Conservation (phyloP, 140 eudicot species). For the Senecio squalidus region DNA sequence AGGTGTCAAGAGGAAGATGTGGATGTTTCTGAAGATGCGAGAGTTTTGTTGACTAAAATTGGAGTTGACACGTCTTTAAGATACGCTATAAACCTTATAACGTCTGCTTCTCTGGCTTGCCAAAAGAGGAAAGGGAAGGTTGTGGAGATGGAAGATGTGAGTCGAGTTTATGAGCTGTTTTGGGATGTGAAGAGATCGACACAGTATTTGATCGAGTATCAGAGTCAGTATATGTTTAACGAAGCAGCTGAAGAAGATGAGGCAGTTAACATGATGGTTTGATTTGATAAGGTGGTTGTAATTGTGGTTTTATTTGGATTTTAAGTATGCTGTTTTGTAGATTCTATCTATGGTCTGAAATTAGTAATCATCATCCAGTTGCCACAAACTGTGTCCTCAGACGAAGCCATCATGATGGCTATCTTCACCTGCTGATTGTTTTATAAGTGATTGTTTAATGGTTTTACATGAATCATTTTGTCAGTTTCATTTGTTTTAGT, state of each 20-base stretch:
- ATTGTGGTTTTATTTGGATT: not conserved
- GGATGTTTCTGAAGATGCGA: conserved; percentile 88
- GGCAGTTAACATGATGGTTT: conserved; percentile 42
- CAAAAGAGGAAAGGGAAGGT: conserved; percentile 76
- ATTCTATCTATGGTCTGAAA: conserved; percentile 4
- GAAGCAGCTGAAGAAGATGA: conserved; percentile 61
- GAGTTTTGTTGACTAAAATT: conserved; percentile 69
- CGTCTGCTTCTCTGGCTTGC: conserved; percentile 73
- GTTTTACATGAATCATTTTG: no score
- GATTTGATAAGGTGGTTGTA: conserved; percentile 34
- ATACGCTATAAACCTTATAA: conserved; percentile 78
- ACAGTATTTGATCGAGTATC: conserved; percentile 86
- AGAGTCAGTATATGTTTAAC: conserved; percentile 79
- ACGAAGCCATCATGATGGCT: no score
- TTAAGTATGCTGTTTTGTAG: not conserved
- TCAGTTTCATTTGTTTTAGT: no score
- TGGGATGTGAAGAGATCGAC: conserved; percentile 93
- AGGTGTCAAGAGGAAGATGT: conserved; percentile 87
- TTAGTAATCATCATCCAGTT: no score
- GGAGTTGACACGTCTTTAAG: conserved; percentile 75
- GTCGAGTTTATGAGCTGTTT: conserved; percentile 68
- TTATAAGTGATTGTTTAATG: no score
- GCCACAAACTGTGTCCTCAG: no score
- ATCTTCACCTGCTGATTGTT: no score
- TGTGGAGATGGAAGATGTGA: conserved; percentile 86